Percentiles rank a stretch among this genome's conserved stretches.
Evolutionary conservation across 352 stramenopile genomes (phyloP).

Genomic region (Blastocystis sp.): DNA sequence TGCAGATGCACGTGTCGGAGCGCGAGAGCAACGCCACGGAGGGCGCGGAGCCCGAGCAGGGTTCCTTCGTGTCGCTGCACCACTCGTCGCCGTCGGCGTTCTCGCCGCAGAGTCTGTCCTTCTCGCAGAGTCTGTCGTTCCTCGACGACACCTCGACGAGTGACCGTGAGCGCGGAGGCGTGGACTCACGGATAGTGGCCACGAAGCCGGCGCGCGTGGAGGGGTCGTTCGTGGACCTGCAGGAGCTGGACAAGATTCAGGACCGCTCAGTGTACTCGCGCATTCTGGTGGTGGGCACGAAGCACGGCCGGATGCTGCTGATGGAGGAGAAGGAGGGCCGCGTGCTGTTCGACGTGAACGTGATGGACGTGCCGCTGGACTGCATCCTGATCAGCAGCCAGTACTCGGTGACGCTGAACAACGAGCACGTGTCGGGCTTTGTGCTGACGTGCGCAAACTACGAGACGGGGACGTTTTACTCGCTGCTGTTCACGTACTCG

Average conservation of each 20-base stretch:
- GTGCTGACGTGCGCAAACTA: not conserved
- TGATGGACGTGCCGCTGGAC: constrained; percentile 41
- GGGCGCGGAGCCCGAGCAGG: not conserved
- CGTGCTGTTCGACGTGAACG: constrained; percentile 33
- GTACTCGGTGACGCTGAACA: not conserved
- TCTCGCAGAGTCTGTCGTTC: not conserved
- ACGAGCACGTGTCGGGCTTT: constrained; percentile 1
- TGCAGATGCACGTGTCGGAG: not conserved
- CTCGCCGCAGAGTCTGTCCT: not conserved
- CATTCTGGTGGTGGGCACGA: constrained; percentile 31
- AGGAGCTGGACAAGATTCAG: not conserved
- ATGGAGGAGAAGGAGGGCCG: constrained; percentile 32
- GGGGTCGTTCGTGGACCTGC: not conserved
- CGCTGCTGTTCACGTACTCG: not conserved
- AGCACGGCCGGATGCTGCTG: not conserved
- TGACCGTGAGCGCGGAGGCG: too few species aligned
- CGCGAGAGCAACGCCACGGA: not conserved
- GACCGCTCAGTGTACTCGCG: not conserved
- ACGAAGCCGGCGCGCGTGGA: not conserved
- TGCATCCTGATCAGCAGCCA: constrained; percentile 9
- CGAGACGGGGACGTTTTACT: not conserved
- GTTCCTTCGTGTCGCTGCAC: not conserved
- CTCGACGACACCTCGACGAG: not conserved
- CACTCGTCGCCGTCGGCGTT: not conserved
- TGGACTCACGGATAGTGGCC: too few species aligned